Conservation (phyloP, 169 alveolate genomes). For the Cryptosporidium meleagridis region DNA sequence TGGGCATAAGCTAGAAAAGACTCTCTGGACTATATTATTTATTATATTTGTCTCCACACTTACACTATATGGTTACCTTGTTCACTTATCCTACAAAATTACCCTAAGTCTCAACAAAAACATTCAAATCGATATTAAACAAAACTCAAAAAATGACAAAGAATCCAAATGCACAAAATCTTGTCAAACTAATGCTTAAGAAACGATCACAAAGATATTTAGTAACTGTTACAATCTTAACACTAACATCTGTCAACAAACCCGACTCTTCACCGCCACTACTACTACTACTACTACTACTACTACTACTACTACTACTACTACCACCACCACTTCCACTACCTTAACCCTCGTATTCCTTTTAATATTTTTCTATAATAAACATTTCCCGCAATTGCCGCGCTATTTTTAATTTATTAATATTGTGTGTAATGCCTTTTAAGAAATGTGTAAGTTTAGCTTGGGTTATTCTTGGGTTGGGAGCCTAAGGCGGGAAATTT, state of each 20-base stretch:
- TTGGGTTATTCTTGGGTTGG: background rate
- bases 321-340: background rate
- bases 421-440: no score
- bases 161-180: constrained; percentile 1
- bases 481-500: background rate
- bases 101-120: background rate
- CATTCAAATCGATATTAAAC: background rate
- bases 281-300: background rate
- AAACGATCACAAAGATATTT: no score
- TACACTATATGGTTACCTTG: constrained; percentile 5
- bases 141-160: background rate
- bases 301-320: background rate
- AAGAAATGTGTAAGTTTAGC: background rate
- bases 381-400: background rate
- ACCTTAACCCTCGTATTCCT: background rate
- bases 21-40: background rate
- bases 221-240: background rate
- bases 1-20: constrained; percentile 18
- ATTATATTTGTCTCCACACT: constrained; percentile 7
- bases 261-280: background rate
- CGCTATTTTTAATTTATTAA: no score
- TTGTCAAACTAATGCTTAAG: background rate
- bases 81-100: constrained; percentile 14
- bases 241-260: background rate
- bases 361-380: no score